Percentiles rank a stretch among this genome's conserved stretches.
Conservation (phyloP, 2,329 filamentous ascomycete species). For the Fusarium nisikadoi region DNA sequence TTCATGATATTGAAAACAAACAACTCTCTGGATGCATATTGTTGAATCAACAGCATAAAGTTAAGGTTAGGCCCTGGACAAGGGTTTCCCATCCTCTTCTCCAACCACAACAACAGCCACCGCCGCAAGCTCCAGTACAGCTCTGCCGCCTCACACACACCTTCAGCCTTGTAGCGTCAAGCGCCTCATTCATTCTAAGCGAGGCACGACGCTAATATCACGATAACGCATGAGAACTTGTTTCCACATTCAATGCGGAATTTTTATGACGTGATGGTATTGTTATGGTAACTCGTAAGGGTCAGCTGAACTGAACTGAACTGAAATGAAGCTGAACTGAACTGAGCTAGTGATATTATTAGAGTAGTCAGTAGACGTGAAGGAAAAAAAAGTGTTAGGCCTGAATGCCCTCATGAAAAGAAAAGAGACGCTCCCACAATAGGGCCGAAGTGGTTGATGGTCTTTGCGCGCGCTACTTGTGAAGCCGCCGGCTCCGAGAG, state of each 20-base stretch:
- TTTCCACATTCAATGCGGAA: background rate
- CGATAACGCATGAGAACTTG: background rate
- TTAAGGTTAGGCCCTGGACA: conserved; percentile 27
- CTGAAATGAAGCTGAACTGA: background rate
- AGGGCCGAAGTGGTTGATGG: conserved; percentile 29
- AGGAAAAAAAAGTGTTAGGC: background rate
- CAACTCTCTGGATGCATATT: background rate
- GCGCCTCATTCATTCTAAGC: background rate
- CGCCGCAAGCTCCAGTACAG: background rate
- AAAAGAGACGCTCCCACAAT: conserved; percentile 14
- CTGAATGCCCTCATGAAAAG: background rate
- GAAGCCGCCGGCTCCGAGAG: background rate
- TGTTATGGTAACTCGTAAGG: background rate
- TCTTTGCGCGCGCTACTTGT: conserved; percentile 15
- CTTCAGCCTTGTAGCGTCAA: conserved; percentile 15
- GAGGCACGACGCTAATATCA: background rate
- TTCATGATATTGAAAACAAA: too few species aligned
- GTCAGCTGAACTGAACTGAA: background rate
- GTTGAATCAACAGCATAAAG: background rate
- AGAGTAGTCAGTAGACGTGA: background rate
- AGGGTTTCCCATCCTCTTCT: conserved; percentile 8
- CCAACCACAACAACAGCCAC: background rate
- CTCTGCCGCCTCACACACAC: background rate
- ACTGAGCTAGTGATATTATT: background rate
- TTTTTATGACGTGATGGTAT: background rate